Evolutionary conservation across 805 yeast species (phyloP), one percentile per base, ranked within the genome.

Genomic region (Teunomyces kruisii): DNA sequence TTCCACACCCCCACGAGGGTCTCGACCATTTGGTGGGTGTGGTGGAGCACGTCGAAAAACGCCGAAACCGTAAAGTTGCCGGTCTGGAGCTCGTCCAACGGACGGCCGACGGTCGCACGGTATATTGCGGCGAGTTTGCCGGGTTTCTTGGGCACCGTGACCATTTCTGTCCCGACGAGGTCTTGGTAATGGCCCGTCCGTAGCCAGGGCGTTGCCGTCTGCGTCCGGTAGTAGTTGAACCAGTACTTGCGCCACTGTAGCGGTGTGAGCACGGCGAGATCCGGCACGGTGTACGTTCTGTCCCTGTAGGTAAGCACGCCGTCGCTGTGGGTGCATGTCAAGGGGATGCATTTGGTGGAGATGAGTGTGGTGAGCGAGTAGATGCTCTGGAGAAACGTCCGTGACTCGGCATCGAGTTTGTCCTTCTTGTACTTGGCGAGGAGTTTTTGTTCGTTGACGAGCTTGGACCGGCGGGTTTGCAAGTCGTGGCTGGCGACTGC

Each of bases 241-340:
- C 61, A 58, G 48, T 50, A 58, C 39, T 49, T 42, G 30, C 67
- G 49, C 66, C 66, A 62, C 9, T 45, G 39, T 17, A 14, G 29
- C 3, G 33, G 26, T 33, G 28, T 26, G 28, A 26, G 28, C 12
- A 26, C 28, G 12, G 28, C 28, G 3, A 26, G 28, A 8, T 26
- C 9, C 28, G 28, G 28, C 9, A 26, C 28, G 9, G 28, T 26
- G 12, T 26, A 26, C 9, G 28, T 26, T 8, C 12, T 26, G 12
- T 26, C 28, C 3, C 28, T 4, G 7, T 10, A 8, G 3, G 28
- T 9, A 9, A 26, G 28, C 28, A 26, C 28, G 9, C 28, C 28
- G 28, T 26, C 28, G 28, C 4, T 10, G 3, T 26, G 9, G 28
- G 9, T 8, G 12, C 28, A 26, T 26, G 7, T 9, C 28, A 26